Evolutionary conservation across 441 rosid species (phyloP).

Genomic region (Hura crepitans): DNA sequence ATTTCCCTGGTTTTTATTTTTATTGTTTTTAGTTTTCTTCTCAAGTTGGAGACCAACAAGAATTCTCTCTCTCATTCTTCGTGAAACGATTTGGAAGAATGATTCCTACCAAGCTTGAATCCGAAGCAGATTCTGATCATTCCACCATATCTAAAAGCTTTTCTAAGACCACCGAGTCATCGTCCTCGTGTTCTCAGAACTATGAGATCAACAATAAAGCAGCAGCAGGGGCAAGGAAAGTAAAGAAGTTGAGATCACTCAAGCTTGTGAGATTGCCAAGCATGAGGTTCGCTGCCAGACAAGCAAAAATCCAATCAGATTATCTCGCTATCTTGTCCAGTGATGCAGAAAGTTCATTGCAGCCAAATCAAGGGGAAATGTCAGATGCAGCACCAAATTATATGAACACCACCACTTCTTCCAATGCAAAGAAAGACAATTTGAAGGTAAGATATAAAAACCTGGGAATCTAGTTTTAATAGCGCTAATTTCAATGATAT

Average conservation of each 20-base stretch:
- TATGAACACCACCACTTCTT: conserved; percentile 31
- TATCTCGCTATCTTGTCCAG: conserved; percentile 34
- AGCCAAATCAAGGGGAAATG: conserved; percentile 36
- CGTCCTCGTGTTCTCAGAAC: conserved; percentile 23
- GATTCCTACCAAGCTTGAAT: conserved; percentile 21
- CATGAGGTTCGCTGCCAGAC: conserved; percentile 31
- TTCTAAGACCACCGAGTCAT: conserved; percentile 29
- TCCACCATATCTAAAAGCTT: conserved; percentile 25
- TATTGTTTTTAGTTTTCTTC: not conserved
- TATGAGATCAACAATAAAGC: conserved; percentile 29
- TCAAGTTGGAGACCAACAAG: not conserved
- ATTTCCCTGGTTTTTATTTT: no score
- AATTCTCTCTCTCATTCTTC: not conserved
- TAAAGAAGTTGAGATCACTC: conserved; percentile 50
- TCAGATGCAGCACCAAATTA: conserved; percentile 42
- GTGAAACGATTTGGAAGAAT: conserved; percentile 10
- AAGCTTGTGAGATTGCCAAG: conserved; percentile 41
- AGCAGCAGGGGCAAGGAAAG: conserved; percentile 30
- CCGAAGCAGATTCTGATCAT: conserved; percentile 29
- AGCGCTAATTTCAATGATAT: not conserved
- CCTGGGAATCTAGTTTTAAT: not conserved
- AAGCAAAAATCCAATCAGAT: conserved; percentile 24
- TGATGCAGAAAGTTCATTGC: conserved; percentile 39
- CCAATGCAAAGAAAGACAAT: conserved; percentile 32
- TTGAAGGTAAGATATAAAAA: conserved; percentile 47